Base-by-base conservation (phyloP, 371 early-diverging fungal species). In the Apophysomyces elegans region DNA sequence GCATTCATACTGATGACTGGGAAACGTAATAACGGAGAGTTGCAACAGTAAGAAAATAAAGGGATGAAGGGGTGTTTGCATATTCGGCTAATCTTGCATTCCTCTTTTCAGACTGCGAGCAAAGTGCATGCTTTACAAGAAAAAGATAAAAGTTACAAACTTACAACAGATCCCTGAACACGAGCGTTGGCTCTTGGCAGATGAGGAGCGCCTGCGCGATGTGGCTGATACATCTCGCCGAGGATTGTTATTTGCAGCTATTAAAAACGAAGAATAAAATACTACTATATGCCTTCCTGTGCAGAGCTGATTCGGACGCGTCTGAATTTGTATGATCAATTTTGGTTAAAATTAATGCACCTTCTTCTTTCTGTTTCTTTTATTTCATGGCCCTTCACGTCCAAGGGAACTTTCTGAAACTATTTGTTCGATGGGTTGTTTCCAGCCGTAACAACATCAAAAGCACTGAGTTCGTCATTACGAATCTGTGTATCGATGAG, bases 101-200 rank as follows among this genome's bases (percentile, higher is more conserved):
- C 6, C 26, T 12, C 7, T 21, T 21, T 62, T 26, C 58, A 74
- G 76, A 12, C 56, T 72, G 45, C 50, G 76, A 50, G 67, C 72
- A 37, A 75, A 75, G 16, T 64, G 73, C 1, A 41, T 60, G 9
- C 50, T 54, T 36, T 75, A 63, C 59, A 75, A 72, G 56, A 69
- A 69, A 50, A 69, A 65, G 14, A 35, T 72, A 35, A 71, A 71
- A 16, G 39, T 36, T 5, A 45, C 57, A 16, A 67, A 67, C 7
- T 56, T 77, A 16, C 66, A 69, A 5, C 65, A 67, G 14, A 74
- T 77, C 37, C 72, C 77, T 6, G 61, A 67, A 37, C 68, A 71
- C 38, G 70, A 77, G 21, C 67, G 74, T 5, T 77, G 77, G 77
- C 65, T 61, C 37, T 54, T 65, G 44, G 70, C 68, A 18, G 74